phyloP scores from a whole-genome alignment of 2,329 filamentous ascomycete genomes.

The Cladosporium sp. region DNA sequence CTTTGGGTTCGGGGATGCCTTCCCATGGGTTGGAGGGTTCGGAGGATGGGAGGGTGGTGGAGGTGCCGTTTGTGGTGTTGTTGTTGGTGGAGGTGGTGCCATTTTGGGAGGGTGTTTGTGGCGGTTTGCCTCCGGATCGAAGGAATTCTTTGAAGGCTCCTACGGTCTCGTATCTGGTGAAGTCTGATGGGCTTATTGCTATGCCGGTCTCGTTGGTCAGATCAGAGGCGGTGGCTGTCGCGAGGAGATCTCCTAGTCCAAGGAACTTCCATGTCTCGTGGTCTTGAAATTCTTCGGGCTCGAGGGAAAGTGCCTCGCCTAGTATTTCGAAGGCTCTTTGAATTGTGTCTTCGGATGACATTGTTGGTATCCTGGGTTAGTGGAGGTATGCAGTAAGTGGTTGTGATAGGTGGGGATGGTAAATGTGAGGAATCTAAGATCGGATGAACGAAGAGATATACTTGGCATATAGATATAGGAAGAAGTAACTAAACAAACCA shows the following conservation, averaged over 20 bases:
- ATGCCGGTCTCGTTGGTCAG: conserved; percentile 22
- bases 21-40: conserved; percentile 28
- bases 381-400: too few species aligned
- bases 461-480: too few species aligned
- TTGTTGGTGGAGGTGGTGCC: too few species aligned
- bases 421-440: too few species aligned
- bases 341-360: conserved; percentile 20
- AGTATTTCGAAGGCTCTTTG: conserved; percentile 24
- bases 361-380: too few species aligned
- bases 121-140: neutral
- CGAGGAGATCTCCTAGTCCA: conserved; percentile 26
- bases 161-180: conserved; percentile 23
- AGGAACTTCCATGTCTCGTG: conserved; percentile 31
- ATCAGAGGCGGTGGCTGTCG: conserved; percentile 26
- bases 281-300: conserved; percentile 26
- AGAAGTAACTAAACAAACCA: too few species aligned
- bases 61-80: neutral
- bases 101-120: neutral
- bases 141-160: conserved; percentile 23
- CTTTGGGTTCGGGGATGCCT: conserved; percentile 28
- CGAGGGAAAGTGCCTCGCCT: conserved; percentile 27
- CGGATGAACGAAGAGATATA: too few species aligned
- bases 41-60: neutral
- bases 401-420: too few species aligned
- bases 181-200: conserved; percentile 21